Evolutionary conservation across 345 rosid species (phyloP), one percentile per base, ranked within the genome.

Genomic region (Erysimum cheiranthoides): DNA sequence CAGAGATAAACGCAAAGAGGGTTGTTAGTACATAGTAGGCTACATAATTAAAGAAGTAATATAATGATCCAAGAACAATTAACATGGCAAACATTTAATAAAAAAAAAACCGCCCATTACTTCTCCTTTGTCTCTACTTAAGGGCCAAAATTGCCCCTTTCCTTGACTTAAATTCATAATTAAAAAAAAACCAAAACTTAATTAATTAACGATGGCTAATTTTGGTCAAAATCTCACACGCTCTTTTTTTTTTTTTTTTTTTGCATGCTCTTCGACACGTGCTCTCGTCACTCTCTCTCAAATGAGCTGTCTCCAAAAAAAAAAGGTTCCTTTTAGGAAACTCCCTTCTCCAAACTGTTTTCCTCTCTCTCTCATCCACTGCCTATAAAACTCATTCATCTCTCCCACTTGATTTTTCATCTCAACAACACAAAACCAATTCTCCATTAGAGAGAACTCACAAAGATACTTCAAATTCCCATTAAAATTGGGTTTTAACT

Each of bases 261-360:
- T 57, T 73, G 75, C 82, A 79, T 79, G 82, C 52, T 68, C 78
- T 46, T 74, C 1, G 61, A 79, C 82, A 79, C 82, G 75, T 79
- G 82, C 79, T 56, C 66, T 79, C 61, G 53, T 68, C 71, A 76
- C 78, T 61, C 82, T 62, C 57, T 14, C 61, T 47, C 17, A 56
- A 43, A 73, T 73, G 11, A 79, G 82, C 78, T 79, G 82, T 46
- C 74, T 61, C 68, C 5, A 17, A 16, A 35, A 6, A 66, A 66
- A 61, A 67, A 50, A 39, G 79, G 79, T 61, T 60, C 69, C 74
- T 40, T 68, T 68, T 31, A 40, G 74, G 79, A 76, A 76, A 61
- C 75, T 76, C 75, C 66, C 68, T 13, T 21, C 42, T 63, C 14
- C 27, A 8, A 43, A 21, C 13, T 35, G 68, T 43, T 7, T 13